A percentile compares a stretch with the other conserved stretches of the same genome.
Evolutionary conservation across 2,329 filamentous ascomycete species (phyloP).

Genomic region (Neonectria hederae): DNA sequence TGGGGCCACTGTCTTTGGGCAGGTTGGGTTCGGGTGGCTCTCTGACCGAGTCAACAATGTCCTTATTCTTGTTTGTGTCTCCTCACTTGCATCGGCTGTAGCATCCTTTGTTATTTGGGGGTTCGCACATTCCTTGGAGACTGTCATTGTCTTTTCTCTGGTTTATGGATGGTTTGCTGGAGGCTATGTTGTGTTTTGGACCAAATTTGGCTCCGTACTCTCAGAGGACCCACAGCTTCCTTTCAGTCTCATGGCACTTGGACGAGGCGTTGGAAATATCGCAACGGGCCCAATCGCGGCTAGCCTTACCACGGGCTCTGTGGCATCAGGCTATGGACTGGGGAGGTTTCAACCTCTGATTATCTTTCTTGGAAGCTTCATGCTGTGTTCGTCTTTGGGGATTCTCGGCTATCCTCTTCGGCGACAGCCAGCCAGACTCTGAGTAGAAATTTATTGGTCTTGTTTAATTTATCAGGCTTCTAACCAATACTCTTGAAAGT

Average conservation of each 20-base stretch:
- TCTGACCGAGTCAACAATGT: constrained; percentile 57
- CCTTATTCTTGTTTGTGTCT: constrained; percentile 53
- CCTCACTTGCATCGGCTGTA: constrained; percentile 57
- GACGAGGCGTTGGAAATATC: constrained; percentile 44
- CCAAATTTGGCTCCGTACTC: constrained; percentile 41
- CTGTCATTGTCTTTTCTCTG: constrained; percentile 61
- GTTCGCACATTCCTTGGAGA: constrained; percentile 53
- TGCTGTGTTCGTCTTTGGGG: constrained; percentile 30
- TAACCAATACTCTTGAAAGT: too few relatives aligned
- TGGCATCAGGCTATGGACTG: constrained; percentile 25
- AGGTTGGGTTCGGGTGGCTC: constrained; percentile 56
- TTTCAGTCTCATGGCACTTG: constrained; percentile 43
- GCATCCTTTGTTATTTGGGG: constrained; percentile 66
- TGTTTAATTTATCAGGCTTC: too few relatives aligned
- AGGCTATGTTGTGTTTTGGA: constrained; percentile 39
- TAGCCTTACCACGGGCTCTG: constrained; percentile 26
- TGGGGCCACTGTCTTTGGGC: constrained; percentile 56
- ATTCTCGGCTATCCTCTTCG: constrained; percentile 15
- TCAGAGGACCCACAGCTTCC: constrained; percentile 42
- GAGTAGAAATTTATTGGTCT: neutral
- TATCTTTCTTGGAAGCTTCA: constrained; percentile 28
- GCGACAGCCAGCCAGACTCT: neutral
- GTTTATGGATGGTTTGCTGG: constrained; percentile 68
- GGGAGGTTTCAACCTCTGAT: constrained; percentile 30
- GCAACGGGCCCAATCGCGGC: constrained; percentile 40